Conservation (phyloP, 2,329 filamentous ascomycete genomes). For the Dendrostoma leiphaemia region DNA sequence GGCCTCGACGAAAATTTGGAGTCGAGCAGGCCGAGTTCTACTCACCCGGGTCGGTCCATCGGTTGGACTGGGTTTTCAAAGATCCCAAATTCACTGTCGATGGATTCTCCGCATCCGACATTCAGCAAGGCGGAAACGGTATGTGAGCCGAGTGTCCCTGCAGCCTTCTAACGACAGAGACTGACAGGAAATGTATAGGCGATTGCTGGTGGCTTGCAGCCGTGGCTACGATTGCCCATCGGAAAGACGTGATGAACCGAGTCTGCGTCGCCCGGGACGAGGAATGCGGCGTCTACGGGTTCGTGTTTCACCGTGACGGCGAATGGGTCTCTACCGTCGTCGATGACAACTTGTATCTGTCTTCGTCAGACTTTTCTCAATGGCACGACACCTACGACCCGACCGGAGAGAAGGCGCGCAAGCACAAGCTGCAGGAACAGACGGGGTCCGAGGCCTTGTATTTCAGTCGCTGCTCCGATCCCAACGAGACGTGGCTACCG, state of each 20-base stretch:
- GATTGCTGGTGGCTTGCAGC: slow-evolving; percentile 75
- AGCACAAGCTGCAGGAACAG: slow-evolving; percentile 61
- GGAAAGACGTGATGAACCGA: slow-evolving; percentile 60
- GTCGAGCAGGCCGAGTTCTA: slow-evolving; percentile 21
- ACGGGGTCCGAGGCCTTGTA: slow-evolving; percentile 67
- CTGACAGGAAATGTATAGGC: neutral
- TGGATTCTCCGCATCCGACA: slow-evolving; percentile 39
- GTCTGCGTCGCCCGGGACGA: slow-evolving; percentile 68
- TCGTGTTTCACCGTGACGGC: slow-evolving; percentile 69
- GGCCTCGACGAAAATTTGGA: neutral
- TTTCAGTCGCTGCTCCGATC: slow-evolving; percentile 66
- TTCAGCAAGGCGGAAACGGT: slow-evolving; percentile 49
- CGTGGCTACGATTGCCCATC: slow-evolving; percentile 66
- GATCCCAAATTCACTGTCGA: slow-evolving; percentile 39
- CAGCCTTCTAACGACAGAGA: too few species aligned
- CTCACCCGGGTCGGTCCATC: slow-evolving; percentile 38
- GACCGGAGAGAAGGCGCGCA: slow-evolving; percentile 52
- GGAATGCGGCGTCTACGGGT: slow-evolving; percentile 68
- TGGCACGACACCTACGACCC: slow-evolving; percentile 27
- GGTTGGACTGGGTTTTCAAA: slow-evolving; percentile 43
- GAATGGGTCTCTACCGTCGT: slow-evolving; percentile 72
- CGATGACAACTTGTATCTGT: slow-evolving; percentile 68
- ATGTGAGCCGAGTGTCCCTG: neutral
- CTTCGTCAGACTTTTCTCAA: slow-evolving; percentile 50
- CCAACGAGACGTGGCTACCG: slow-evolving; percentile 73